These are phyloP conservation scores for Yamagishiella unicocca DNA, from an alignment of 139 green algal species.

Conservation along the genomic window DNA sequence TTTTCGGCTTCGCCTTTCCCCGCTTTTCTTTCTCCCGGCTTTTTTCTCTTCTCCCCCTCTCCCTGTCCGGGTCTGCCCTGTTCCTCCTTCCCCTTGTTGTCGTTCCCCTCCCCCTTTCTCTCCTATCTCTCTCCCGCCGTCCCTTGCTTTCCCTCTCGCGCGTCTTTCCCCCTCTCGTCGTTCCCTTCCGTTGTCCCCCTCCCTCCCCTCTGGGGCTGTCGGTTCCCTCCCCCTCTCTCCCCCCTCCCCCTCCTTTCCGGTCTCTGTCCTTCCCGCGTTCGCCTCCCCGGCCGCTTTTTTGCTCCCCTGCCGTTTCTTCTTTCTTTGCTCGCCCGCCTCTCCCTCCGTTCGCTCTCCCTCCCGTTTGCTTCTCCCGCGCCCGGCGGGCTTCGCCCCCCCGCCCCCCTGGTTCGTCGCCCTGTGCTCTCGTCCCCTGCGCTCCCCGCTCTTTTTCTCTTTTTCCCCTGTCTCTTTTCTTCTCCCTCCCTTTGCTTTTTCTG, in stretches of 20 bases:
- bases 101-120: neutral
- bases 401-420: neutral
- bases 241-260: neutral
- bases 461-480: neutral
- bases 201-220: neutral
- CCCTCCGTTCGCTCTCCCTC: neutral
- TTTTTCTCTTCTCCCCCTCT: neutral
- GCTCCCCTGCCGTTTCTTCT: neutral
- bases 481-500: neutral
- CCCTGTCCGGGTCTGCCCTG: neutral
- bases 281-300: neutral
- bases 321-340: neutral
- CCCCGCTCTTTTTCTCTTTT: conserved; percentile 11
- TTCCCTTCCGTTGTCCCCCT: neutral
- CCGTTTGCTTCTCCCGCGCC: neutral
- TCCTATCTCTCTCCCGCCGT: neutral
- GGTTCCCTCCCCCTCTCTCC: neutral
- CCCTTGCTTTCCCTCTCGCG: neutral
- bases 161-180: neutral
- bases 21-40: neutral
- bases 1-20: neutral
- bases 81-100: neutral
- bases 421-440: neutral
- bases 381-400: neutral
- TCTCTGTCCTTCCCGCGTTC: neutral